Evolutionary conservation across 2,329 filamentous ascomycete species (phyloP).

Genomic region (Oidium heveae): DNA sequence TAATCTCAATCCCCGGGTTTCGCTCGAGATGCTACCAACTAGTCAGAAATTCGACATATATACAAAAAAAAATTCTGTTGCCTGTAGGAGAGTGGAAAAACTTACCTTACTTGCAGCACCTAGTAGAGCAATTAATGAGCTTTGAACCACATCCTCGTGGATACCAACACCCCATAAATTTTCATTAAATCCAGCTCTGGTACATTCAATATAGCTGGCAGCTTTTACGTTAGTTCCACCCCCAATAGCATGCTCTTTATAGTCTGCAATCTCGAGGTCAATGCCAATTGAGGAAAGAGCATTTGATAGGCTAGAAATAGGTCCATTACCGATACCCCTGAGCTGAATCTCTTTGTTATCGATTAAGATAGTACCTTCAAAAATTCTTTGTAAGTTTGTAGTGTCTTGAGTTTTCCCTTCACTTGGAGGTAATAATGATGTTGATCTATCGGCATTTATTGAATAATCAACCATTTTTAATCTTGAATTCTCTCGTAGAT

Average conservation of each 20-base stretch:
- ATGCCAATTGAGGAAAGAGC: slow-evolving; percentile 58
- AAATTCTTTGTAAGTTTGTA: slow-evolving; percentile 53
- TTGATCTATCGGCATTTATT: slow-evolving; percentile 61
- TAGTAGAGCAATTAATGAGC: slow-evolving; percentile 63
- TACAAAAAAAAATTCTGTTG: too few relatives aligned
- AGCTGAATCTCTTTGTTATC: slow-evolving; percentile 60
- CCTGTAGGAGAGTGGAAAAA: slow-evolving; percentile 7
- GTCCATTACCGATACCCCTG: slow-evolving; percentile 63
- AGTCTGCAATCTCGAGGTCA: slow-evolving; percentile 74
- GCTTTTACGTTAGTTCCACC: slow-evolving; percentile 63
- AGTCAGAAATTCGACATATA: too few relatives aligned
- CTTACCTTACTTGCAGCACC: slow-evolving; percentile 68
- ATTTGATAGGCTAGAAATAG: slow-evolving; percentile 67
- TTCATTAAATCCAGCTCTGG: slow-evolving; percentile 35
- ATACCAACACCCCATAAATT: slow-evolving; percentile 81
- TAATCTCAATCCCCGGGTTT: too few relatives aligned
- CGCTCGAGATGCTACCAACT: too few relatives aligned
- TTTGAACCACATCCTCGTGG: slow-evolving; percentile 79
- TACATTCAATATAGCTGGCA: slow-evolving; percentile 89
- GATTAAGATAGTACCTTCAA: slow-evolving; percentile 62
- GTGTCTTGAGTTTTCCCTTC: slow-evolving; percentile 52
- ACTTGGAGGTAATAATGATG: slow-evolving; percentile 41
- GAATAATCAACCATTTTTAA: slow-evolving; percentile 81
- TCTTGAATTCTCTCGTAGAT: slow-evolving; percentile 56
- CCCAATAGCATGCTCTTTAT: slow-evolving; percentile 89